phyloP scores from a whole-genome alignment of 2,329 filamentous ascomycete species.

The Penicillium sclerotigenum region DNA sequence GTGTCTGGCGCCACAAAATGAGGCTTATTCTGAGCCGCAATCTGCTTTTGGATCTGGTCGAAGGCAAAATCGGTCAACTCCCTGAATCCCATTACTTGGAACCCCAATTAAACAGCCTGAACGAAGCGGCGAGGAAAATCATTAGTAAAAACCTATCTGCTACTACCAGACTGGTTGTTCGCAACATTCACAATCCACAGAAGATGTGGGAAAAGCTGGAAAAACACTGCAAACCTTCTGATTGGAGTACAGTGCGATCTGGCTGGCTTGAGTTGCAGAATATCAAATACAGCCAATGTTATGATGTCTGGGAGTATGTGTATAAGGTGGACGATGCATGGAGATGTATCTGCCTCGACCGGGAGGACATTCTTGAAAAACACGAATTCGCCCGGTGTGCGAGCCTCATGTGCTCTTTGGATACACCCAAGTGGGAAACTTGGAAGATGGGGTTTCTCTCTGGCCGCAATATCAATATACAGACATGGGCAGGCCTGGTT shows the following conservation, averaged over 20 bases:
- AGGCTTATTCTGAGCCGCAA: neutral
- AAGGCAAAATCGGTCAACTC: neutral
- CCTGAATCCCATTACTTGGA: neutral
- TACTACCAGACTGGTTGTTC: neutral
- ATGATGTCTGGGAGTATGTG: slow-evolving; percentile 1
- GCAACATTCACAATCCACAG: neutral
- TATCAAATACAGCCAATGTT: slow-evolving; percentile 2
- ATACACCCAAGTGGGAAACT: slow-evolving; percentile 3
- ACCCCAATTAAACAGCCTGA: neutral
- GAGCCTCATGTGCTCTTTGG: slow-evolving; percentile 1
- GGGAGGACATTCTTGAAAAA: neutral
- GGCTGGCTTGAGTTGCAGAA: slow-evolving; percentile 4
- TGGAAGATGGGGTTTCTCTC: slow-evolving; percentile 3
- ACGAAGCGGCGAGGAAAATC: neutral
- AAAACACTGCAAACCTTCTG: slow-evolving; percentile 4
- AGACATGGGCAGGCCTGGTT: neutral
- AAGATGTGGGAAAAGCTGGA: slow-evolving; percentile 6
- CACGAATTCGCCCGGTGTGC: slow-evolving; percentile 1
- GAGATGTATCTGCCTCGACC: slow-evolving; percentile 2
- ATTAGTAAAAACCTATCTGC: neutral
- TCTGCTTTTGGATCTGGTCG: neutral
- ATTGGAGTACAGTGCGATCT: neutral
- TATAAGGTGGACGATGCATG: slow-evolving; percentile 4
- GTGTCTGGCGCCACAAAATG: neutral
- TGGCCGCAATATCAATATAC: neutral